Evolutionary conservation across 2,329 filamentous ascomycete species (phyloP), one percentile per base, ranked within the genome.

Genomic region (Ophiostoma populinum): DNA sequence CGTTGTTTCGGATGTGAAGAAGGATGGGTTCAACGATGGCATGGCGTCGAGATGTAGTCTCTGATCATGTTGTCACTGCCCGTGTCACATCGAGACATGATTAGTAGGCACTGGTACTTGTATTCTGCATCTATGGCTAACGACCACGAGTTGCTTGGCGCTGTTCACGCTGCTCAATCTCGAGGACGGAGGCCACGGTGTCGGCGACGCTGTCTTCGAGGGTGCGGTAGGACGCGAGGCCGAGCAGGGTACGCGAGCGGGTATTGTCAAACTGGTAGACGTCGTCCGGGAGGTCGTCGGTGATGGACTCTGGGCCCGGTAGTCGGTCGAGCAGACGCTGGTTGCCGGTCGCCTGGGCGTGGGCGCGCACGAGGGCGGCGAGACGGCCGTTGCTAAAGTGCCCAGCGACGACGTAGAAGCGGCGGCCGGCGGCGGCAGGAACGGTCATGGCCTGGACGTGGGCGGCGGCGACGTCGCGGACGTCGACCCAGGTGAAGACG

Each of bases 181-280:
- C 44, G 31, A 58, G 25, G 17, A 59, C 54, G 8, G 55, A 58
- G 38, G 42, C 40, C 0, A 77, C 69, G 6, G 70, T 66, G 52
- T 79, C 75, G 15, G 59, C 52, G 36, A 80, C 63, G 34, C 61
- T 67, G 48, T 70, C 55, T 47, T 76, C 65, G 27, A 81, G 53
- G 0, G 53, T 51, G 40, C 49, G 67, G 47, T 72, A 80, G 46
- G 71, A 58, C 1, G 2, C 17, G 17, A 80, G 43, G 1, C 71
- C 72, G 31, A 82, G 45, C 1, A 79, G 45, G 35, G 68, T 54
- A 44, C 56, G 62, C 6, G 62, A 64, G 45, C 63, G 59, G 31
- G 50, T 56, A 44, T 71, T 76, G 51, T 77, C 61, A 47, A 64
- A 68, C 32, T 55, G 53, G 49, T 63, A 75, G 11, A 70, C 49